Conservation (phyloP, 768 basidiomycete species). For the Tremella fuciformis region DNA sequence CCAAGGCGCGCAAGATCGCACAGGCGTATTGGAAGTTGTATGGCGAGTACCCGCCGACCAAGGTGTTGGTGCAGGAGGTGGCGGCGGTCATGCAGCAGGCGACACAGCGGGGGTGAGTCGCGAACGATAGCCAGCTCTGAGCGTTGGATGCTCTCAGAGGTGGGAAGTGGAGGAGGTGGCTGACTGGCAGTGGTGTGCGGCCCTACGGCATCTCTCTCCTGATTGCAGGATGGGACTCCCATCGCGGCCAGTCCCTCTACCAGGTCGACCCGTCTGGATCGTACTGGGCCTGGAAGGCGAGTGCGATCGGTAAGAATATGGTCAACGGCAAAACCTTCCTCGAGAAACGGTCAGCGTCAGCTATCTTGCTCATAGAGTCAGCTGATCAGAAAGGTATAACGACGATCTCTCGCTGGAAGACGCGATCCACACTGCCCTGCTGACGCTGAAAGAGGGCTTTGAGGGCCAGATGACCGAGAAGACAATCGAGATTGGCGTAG, state of each 20-base stretch:
- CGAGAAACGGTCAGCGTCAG: slow-evolving; percentile 75
- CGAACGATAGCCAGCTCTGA: background rate
- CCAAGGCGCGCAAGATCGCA: slow-evolving; percentile 93
- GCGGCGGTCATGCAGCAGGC: slow-evolving; percentile 99
- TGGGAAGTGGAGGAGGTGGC: background rate
- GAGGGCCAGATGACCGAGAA: slow-evolving; percentile 99
- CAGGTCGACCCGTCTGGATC: slow-evolving; percentile 99
- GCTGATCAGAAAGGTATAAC: slow-evolving; percentile 69
- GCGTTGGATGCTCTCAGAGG: background rate
- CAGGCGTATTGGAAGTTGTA: slow-evolving; percentile 99
- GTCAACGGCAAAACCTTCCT: slow-evolving; percentile 99
- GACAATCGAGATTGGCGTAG: slow-evolving; percentile 97
- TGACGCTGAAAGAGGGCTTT: slow-evolving; percentile 97
- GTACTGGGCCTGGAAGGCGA: slow-evolving; percentile 99
- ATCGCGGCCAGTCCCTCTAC: slow-evolving; percentile 93
- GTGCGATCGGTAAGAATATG: slow-evolving; percentile 99
- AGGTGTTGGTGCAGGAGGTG: slow-evolving; percentile 93
- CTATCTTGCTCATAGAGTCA: background rate
- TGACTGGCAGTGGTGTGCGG: slow-evolving; percentile 77
- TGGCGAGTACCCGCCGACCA: slow-evolving; percentile 95
- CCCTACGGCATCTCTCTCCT: slow-evolving; percentile 98
- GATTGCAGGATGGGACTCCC: slow-evolving; percentile 92
- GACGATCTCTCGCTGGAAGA: slow-evolving; percentile 98
- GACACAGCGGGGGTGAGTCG: slow-evolving; percentile 88
- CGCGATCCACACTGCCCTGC: slow-evolving; percentile 94